Conservation (phyloP, 192 early-diverging fungal genomes). For the Glomus cerebriforme region DNA sequence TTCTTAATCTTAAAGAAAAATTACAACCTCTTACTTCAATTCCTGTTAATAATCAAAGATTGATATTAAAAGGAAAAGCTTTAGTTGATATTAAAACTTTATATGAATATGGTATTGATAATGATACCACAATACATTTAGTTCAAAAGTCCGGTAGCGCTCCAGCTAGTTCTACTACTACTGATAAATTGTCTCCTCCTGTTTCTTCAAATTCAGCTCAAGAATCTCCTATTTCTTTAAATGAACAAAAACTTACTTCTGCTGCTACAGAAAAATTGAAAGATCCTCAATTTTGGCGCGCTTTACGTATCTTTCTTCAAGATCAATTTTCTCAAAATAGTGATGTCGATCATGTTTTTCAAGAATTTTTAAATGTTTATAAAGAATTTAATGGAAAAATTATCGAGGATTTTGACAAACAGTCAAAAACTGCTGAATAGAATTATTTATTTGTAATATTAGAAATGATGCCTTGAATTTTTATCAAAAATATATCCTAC, state of each 20-base stretch:
- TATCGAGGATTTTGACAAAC: neutral
- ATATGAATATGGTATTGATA: conserved; percentile 47
- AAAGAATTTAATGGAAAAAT: neutral
- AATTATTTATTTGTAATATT: too few species aligned
- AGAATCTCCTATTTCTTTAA: too few species aligned
- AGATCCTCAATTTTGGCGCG: conserved; percentile 2
- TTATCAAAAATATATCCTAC: too few species aligned
- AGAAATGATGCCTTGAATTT: too few species aligned
- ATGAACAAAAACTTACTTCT: neutral
- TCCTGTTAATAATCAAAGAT: conserved; percentile 45
- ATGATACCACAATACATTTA: conserved; percentile 51
- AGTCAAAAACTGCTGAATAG: neutral
- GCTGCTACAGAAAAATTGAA: conserved; percentile 1
- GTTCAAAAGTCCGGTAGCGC: conserved; percentile 47
- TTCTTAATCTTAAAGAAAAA: conserved; percentile 43
- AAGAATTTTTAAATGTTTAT: conserved; percentile 12
- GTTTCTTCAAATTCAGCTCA: neutral
- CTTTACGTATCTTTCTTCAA: neutral
- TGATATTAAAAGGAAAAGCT: conserved; percentile 63
- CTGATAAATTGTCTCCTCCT: neutral
- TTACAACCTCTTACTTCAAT: conserved; percentile 39
- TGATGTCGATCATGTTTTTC: conserved; percentile 1
- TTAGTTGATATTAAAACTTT: conserved; percentile 56
- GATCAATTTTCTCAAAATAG: neutral
- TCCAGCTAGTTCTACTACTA: neutral